Evolutionary conservation across 192 early-diverging fungal genomes (phyloP).

Genomic region (Rhizophagus clarus): DNA sequence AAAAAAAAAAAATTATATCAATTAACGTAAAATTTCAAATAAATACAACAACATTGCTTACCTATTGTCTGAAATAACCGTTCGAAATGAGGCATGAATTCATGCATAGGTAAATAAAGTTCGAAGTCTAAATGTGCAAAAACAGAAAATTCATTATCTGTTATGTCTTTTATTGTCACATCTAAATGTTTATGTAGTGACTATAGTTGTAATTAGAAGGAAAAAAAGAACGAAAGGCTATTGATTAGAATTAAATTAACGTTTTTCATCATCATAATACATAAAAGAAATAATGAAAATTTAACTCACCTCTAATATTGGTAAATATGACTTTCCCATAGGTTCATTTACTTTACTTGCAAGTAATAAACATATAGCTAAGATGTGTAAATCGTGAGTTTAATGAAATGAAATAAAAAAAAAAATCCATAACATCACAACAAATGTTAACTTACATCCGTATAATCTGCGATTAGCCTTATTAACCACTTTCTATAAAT

Average conservation of each 20-base stretch:
- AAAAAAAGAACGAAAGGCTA: not conserved
- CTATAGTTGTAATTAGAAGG: conserved; percentile 36
- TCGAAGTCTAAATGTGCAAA: conserved; percentile 92
- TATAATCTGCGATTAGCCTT: conserved; percentile 76
- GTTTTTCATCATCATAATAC: not conserved
- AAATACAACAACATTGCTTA: not conserved
- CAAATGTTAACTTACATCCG: conserved; percentile 45
- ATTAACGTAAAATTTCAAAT: not conserved
- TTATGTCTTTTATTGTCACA: conserved; percentile 75
- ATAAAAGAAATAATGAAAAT: not conserved
- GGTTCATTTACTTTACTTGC: conserved; percentile 89
- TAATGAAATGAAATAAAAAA: conserved; percentile 2
- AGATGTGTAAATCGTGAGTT: not conserved
- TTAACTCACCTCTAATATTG: conserved; percentile 53
- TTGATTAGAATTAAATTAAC: conserved; percentile 2
- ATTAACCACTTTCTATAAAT: conserved; percentile 56
- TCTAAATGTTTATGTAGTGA: conserved; percentile 76
- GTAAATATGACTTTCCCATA: conserved; percentile 63
- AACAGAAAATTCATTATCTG: conserved; percentile 87
- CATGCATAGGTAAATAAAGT: conserved; percentile 80
- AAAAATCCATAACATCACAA: conserved; percentile 16
- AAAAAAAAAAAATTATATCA: not conserved
- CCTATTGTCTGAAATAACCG: conserved; percentile 50
- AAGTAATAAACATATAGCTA: conserved; percentile 77
- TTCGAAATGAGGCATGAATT: conserved; percentile 93